phyloP scores from a whole-genome alignment of 1,284 basidiomycete genomes.

The Fomitopsis pinicola region DNA sequence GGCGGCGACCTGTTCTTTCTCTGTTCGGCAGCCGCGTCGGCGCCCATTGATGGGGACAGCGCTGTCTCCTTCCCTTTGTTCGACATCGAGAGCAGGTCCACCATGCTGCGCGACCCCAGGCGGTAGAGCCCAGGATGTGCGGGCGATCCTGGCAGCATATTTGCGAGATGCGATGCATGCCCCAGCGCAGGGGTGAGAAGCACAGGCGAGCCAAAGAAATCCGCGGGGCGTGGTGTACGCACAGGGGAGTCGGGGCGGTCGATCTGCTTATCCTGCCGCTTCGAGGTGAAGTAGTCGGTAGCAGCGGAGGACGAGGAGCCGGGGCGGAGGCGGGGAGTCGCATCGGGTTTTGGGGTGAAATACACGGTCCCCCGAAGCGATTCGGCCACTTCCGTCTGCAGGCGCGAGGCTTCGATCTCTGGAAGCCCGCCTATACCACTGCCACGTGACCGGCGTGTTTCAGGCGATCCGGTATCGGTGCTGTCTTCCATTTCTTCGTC shows the following conservation, averaged over 20 bases:
- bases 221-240: constrained; percentile 35
- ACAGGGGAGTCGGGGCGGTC: constrained; percentile 13
- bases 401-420: constrained; percentile 20
- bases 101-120: constrained; percentile 57
- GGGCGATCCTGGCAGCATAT: constrained; percentile 17
- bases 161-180: constrained; percentile 9
- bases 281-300: constrained; percentile 27
- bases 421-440: constrained; percentile 17
- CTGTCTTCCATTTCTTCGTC: constrained; percentile 32
- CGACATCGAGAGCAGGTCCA: constrained; percentile 38
- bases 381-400: constrained; percentile 8
- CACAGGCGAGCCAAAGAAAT: constrained; percentile 11
- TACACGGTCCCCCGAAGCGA: constrained; percentile 13
- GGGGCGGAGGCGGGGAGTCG: constrained; percentile 11
- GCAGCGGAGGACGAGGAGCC: constrained; percentile 13
- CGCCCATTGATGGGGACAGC: constrained; percentile 12
- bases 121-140: constrained; percentile 50
- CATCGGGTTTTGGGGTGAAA: constrained; percentile 18
- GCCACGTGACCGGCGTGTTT: constrained; percentile 11
- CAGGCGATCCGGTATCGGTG: constrained; percentile 9
- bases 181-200: constrained; percentile 2
- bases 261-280: constrained; percentile 10
- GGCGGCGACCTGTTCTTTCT: constrained; percentile 8
- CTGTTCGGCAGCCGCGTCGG: not conserved
- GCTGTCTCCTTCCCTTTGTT: constrained; percentile 26